Conservation (phyloP, 1,139 yeast genomes). For the Yamadazyma spencermartinsiae region DNA sequence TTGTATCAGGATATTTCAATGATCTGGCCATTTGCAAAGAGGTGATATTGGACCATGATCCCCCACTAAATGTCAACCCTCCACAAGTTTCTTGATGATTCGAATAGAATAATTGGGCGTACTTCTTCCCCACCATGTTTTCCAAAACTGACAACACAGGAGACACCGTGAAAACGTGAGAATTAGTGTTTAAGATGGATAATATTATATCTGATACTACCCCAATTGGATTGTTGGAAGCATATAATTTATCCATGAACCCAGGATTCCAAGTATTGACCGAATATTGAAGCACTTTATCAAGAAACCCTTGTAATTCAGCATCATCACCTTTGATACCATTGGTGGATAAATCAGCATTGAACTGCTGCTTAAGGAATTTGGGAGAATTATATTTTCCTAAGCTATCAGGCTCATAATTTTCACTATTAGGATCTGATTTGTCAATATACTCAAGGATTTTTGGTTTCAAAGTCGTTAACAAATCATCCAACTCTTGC, state of each 20-base stretch:
- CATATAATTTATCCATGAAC: slow-evolving; percentile 80
- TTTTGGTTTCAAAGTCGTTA: slow-evolving; percentile 36
- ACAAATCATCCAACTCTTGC: slow-evolving; percentile 36
- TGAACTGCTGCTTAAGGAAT: slow-evolving; percentile 28
- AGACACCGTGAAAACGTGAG: slow-evolving; percentile 84
- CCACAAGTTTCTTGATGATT: slow-evolving; percentile 50
- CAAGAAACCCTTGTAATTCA: slow-evolving; percentile 48
- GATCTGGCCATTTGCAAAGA: slow-evolving; percentile 78
- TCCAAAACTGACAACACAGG: slow-evolving; percentile 81
- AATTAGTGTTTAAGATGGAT: slow-evolving; percentile 74
- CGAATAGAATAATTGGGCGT: slow-evolving; percentile 65
- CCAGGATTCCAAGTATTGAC: slow-evolving; percentile 90
- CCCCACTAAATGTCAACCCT: slow-evolving; percentile 85
- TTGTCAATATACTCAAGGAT: slow-evolving; percentile 35
- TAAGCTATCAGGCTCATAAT: slow-evolving; percentile 30
- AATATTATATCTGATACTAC: slow-evolving; percentile 70
- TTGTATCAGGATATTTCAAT: slow-evolving; percentile 67
- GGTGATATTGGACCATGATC: slow-evolving; percentile 84
- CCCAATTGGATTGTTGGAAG: slow-evolving; percentile 83
- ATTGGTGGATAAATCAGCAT: slow-evolving; percentile 14
- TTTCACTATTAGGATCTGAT: slow-evolving; percentile 31
- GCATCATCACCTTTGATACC: slow-evolving; percentile 23
- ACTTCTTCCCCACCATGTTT: slow-evolving; percentile 63
- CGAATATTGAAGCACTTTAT: slow-evolving; percentile 62
- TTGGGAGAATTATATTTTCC: slow-evolving; percentile 43